Percentiles rank a stretch among this genome's conserved stretches.
phyloP scores from a whole-genome alignment of 2,329 filamentous ascomycete genomes.

The Drechmeria coniospora region DNA sequence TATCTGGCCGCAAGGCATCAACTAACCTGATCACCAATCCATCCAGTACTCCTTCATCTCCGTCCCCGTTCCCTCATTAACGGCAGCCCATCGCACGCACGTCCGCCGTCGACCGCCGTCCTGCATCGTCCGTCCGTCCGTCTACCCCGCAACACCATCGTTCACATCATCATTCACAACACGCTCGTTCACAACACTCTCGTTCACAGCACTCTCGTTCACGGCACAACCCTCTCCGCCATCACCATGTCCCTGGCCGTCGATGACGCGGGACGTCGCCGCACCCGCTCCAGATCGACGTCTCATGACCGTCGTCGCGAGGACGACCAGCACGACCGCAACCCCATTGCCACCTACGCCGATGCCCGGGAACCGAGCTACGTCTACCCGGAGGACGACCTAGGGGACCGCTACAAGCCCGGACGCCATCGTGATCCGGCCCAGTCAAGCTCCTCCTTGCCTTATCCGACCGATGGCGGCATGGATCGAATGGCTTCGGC shows the following conservation, averaged over 20 bases:
- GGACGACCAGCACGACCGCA: slow-evolving; percentile 15
- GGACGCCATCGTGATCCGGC: slow-evolving; percentile 16
- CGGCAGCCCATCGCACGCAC: no score
- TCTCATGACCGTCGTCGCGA: slow-evolving; percentile 20
- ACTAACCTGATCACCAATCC: no score
- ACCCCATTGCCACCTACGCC: slow-evolving; percentile 15
- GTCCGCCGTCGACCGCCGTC: no score
- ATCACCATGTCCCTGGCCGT: slow-evolving; percentile 35
- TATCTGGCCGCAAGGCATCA: no score
- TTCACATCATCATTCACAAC: no score
- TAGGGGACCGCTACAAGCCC: slow-evolving; percentile 20
- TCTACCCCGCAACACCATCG: slow-evolving; percentile 1
- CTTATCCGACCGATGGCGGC: slow-evolving; percentile 23
- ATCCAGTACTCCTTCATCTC: no score
- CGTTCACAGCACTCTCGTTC: no score
- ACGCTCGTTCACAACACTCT: no score
- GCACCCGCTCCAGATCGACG: slow-evolving; percentile 32
- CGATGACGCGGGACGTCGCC: slow-evolving; percentile 26
- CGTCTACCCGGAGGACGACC: slow-evolving; percentile 25
- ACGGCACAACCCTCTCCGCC: background rate
- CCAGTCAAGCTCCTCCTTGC: slow-evolving; percentile 16
- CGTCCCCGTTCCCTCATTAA: no score
- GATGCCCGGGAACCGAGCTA: slow-evolving; percentile 28
- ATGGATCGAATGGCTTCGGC: slow-evolving; percentile 22
- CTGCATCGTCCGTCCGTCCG: no score